These are phyloP conservation scores for Claviceps pazoutovae DNA, from an alignment of 2,329 filamentous ascomycete genomes.

Conservation along the genomic window DNA sequence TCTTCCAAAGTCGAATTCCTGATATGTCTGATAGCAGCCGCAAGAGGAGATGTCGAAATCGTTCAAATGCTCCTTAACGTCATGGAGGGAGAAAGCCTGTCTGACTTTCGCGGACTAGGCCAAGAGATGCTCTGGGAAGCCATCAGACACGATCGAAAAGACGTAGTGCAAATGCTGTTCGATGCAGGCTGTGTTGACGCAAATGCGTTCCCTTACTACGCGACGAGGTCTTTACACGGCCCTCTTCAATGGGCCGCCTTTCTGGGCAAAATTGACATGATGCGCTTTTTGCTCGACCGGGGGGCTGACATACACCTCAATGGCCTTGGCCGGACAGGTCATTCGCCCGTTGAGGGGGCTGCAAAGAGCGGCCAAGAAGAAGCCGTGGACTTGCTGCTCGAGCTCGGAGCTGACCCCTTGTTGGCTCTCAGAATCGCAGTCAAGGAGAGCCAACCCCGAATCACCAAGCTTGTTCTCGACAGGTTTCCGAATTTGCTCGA, in stretches of 20 bases:
- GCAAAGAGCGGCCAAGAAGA: background rate
- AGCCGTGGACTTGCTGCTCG: background rate
- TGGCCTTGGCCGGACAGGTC: background rate
- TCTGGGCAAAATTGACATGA: background rate
- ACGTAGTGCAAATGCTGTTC: background rate
- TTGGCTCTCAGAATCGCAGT: background rate
- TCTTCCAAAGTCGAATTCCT: background rate
- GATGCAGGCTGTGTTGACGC: background rate
- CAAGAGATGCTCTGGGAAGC: background rate
- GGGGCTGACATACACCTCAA: background rate
- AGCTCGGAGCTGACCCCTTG: background rate
- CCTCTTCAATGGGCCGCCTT: background rate
- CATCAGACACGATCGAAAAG: background rate
- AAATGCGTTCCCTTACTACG: background rate
- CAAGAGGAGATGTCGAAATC: background rate
- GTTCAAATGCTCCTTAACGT: background rate
- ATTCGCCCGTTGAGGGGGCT: background rate
- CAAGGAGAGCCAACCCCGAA: background rate
- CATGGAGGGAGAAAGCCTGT: background rate
- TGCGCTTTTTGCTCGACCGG: background rate
- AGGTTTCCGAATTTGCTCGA: background rate
- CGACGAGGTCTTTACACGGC: background rate
- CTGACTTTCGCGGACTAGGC: background rate
- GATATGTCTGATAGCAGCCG: background rate
- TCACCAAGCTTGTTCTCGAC: background rate